Conservation (phyloP, 2,329 filamentous ascomycete genomes). For the Aspergillus unguis region DNA sequence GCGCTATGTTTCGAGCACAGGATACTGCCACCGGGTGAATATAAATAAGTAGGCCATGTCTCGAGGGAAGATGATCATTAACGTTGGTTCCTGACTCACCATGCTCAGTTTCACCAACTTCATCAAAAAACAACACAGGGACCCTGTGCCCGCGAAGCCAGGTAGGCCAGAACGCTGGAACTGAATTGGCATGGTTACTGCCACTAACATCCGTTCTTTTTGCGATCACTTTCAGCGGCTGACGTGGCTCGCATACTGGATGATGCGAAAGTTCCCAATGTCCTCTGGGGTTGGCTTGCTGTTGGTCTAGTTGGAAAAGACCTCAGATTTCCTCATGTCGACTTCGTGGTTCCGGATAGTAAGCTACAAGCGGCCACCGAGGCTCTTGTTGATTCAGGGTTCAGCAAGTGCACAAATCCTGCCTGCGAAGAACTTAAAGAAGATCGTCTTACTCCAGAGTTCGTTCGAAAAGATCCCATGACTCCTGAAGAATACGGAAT, state of each 20-base stretch:
- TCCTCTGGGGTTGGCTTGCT: neutral
- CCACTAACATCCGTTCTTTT: too few species aligned
- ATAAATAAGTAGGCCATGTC: too few species aligned
- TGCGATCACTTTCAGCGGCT: neutral
- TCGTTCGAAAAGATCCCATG: neutral
- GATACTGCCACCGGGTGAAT: too few species aligned
- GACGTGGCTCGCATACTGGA: neutral
- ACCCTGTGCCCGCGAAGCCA: neutral
- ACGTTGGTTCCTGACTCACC: too few species aligned
- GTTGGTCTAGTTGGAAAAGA: neutral
- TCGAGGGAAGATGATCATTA: too few species aligned
- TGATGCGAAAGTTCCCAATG: neutral
- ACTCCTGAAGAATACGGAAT: neutral
- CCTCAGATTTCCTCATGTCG: neutral
- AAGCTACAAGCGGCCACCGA: neutral
- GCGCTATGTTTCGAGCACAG: too few species aligned
- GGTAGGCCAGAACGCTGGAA: neutral
- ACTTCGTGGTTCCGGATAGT: neutral
- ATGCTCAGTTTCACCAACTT: neutral
- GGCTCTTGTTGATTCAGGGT: neutral
- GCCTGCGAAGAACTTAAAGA: neutral
- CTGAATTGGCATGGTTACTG: too few species aligned
- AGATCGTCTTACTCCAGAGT: neutral
- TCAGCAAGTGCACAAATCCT: neutral
- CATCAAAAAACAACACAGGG: neutral